phyloP scores from a whole-genome alignment of 1,284 basidiomycete species.

The Cutaneotrichosporon cutaneum region DNA sequence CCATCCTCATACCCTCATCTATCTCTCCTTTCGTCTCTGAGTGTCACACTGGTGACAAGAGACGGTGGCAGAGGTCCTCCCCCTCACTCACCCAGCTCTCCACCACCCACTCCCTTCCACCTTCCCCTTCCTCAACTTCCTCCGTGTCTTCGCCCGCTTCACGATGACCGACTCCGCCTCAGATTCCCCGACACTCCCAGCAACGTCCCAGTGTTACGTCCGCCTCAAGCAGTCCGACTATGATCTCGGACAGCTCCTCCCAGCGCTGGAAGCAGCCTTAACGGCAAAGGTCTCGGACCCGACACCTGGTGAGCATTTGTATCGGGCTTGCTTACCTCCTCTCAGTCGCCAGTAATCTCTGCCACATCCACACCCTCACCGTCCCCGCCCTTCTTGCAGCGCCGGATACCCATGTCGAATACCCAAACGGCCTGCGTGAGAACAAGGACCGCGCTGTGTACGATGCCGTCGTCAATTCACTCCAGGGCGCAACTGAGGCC shows the following conservation, averaged over 20 bases:
- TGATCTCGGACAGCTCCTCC: slow-evolving; percentile 16
- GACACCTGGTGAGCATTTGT: slow-evolving; percentile 2
- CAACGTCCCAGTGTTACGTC: neutral
- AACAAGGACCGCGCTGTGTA: slow-evolving; percentile 13
- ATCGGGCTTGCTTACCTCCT: too few relatives aligned
- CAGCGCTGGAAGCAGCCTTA: slow-evolving; percentile 3
- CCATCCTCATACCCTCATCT: too few relatives aligned
- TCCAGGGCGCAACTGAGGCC: slow-evolving; percentile 6
- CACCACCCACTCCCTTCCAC: too few relatives aligned
- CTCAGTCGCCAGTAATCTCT: slow-evolving; percentile 3
- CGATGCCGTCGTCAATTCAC: neutral
- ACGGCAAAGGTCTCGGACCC: neutral
- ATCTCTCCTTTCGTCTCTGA: too few relatives aligned
- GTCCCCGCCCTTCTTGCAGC: slow-evolving; percentile 30
- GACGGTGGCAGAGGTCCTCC: neutral
- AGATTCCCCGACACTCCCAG: neutral
- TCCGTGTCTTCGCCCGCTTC: neutral
- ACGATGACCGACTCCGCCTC: neutral
- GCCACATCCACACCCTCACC: slow-evolving; percentile 42
- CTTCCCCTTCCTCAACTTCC: neutral
- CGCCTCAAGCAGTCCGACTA: slow-evolving; percentile 12
- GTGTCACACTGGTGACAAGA: neutral
- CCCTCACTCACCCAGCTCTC: too few relatives aligned
- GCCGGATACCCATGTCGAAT: slow-evolving; percentile 9
- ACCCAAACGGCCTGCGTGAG: slow-evolving; percentile 11